Base-by-base conservation (phyloP, 129 eudicot genomes). In the Artemisia tridentata region DNA sequence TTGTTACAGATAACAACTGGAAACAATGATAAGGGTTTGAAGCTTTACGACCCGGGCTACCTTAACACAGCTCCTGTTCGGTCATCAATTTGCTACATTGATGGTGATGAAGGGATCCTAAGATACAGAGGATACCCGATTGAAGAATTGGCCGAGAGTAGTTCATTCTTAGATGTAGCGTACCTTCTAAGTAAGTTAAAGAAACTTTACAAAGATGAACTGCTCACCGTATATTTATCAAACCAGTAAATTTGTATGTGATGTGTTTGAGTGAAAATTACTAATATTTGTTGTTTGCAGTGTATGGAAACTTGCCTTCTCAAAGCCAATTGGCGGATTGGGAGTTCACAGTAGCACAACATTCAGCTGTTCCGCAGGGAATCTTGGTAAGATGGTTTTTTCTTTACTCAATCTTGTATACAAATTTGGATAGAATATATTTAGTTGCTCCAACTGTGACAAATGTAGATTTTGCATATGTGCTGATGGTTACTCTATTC, bases 301-400 rank as follows among this genome's bases (percentile, higher is more conserved):
- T 95, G 96, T 95, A 90, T 65, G 99, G 99, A 49, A 95, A 82
- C 85, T 80, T 95, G 59, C 99, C 99, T 66, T 82, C 93, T 71
- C 82, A 77, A 72, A 79, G 74, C 74, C 99, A 95, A 72, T 84
- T 90, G 78, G 86, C 93, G 68, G 89, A 86, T 71, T 95, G 99
- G 99, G 99, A 95, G 77, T 90, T 90, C 78, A 84, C 97, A 45
- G 89, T 95, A 63, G 81, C 93, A 27, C 99, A 90, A 60, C 99
- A 95, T 75, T 90, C 99, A 62, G 99, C 99, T 79, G 99, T 95
- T 68, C 99, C 99, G 13, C 96, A 88, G 68, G 99, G 99, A 79
- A 67, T 90, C 50, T 62, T 95, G 95, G 99, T 95, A 74, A 16
- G 86, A 54, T 66, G 12, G 78, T 27, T 69, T 38, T 38, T 7